Conservation (phyloP, 1,284 basidiomycete species). For the Leccinum holopus region DNA sequence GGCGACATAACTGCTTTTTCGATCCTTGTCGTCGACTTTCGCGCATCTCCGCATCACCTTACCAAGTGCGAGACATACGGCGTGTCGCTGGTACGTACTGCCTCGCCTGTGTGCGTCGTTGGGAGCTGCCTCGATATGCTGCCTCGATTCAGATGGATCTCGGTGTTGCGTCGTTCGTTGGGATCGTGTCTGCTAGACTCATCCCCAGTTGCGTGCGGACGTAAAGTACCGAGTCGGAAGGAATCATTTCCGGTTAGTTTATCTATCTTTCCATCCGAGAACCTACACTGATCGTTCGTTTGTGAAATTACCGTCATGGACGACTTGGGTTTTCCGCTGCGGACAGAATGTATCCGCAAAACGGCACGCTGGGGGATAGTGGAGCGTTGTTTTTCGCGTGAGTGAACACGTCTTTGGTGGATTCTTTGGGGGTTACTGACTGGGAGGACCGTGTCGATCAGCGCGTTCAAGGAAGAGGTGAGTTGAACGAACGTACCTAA, state of each 20-base stretch:
- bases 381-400: slow-evolving; percentile 67
- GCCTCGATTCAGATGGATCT: no score
- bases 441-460: slow-evolving; percentile 21
- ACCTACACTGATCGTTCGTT: background rate
- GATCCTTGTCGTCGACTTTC: no score
- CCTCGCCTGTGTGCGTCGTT: no score
- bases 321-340: background rate
- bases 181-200: no score
- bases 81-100: no score
- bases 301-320: background rate
- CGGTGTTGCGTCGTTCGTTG: no score
- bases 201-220: no score
- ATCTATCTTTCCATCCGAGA: background rate
- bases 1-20: no score
- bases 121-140: no score
- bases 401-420: slow-evolving; percentile 21
- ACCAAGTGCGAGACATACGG: no score
- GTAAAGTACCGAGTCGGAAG: slow-evolving; percentile 44
- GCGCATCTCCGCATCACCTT: no score
- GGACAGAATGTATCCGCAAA: slow-evolving; percentile 55
- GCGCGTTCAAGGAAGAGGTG: slow-evolving; percentile 63
- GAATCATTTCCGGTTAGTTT: slow-evolving; percentile 58
- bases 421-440: background rate
- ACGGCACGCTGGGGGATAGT: slow-evolving; percentile 53
- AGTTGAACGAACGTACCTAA: background rate